Percentiles rank a stretch among this genome's conserved stretches.
Evolutionary conservation across 306 rosid genomes (phyloP).

Genomic region (Cucurbita pepo): DNA sequence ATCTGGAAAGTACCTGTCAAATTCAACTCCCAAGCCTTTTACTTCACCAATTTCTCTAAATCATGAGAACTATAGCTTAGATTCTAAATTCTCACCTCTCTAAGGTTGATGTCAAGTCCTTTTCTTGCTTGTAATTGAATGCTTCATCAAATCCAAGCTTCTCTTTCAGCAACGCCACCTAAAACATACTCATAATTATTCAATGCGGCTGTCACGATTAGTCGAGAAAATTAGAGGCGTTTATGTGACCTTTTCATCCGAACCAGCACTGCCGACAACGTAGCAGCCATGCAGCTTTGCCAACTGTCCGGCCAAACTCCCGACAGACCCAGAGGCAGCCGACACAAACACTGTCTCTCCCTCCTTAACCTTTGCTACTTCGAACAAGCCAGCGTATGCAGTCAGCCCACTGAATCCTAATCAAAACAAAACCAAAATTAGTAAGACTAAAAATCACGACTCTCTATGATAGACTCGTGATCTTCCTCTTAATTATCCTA

Average conservation of each 20-base stretch:
- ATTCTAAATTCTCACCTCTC: constrained; percentile 19
- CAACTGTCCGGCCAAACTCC: constrained; percentile 54
- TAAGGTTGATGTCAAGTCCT: constrained; percentile 40
- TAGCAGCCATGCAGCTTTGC: constrained; percentile 66
- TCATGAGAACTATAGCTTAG: no score
- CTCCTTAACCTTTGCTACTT: constrained; percentile 37
- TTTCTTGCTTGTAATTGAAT: constrained; percentile 66
- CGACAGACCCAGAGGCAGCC: constrained; percentile 56
- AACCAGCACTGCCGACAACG: constrained; percentile 70
- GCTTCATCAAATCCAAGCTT: constrained; percentile 68
- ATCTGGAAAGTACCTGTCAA: constrained; percentile 38
- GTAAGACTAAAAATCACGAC: no score
- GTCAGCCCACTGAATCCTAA: constrained; percentile 50
- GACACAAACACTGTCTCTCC: constrained; percentile 72
- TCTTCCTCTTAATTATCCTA: no score
- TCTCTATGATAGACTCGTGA: no score
- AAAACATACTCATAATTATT: background rate
- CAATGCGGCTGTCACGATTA: background rate
- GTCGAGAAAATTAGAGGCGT: no score
- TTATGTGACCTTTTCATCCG: constrained; percentile 36
- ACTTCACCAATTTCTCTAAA: no score
- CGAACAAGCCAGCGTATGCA: constrained; percentile 59
- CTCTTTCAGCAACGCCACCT: constrained; percentile 45
- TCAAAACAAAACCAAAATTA: no score
- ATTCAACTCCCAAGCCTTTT: no score